Conservation (phyloP, 352 stramenopile genomes). For the Pythium insidiosum region DNA sequence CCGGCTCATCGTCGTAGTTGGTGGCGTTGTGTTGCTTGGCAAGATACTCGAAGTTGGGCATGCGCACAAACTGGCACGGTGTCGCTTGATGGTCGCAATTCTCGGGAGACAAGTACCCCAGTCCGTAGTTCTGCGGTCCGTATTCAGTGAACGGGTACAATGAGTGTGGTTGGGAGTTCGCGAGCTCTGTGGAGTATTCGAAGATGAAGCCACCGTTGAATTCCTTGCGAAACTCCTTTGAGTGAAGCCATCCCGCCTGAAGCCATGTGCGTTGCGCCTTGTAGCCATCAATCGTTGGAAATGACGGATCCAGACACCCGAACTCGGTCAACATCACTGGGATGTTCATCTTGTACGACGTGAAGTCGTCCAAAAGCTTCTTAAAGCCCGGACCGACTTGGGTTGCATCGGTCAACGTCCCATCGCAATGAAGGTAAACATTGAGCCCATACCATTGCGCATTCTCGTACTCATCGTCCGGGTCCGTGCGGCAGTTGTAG, state of each 20-base stretch:
- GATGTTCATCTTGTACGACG: conserved; percentile 45
- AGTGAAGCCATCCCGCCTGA: conserved; percentile 51
- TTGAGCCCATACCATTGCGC: conserved; percentile 87
- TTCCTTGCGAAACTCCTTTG: conserved; percentile 28
- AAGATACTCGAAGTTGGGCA: conserved; percentile 76
- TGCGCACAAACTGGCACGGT: conserved; percentile 55
- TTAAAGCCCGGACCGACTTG: conserved; percentile 50
- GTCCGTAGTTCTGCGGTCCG: conserved; percentile 74
- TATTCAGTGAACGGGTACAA: conserved; percentile 69
- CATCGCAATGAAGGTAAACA: conserved; percentile 74
- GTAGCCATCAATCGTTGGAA: conserved; percentile 47
- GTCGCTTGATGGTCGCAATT: conserved; percentile 53
- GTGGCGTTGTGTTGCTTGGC: conserved; percentile 38
- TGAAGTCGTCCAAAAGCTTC: conserved; percentile 51
- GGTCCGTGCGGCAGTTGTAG: conserved; percentile 79
- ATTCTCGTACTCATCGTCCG: conserved; percentile 60
- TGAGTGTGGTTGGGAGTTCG: conserved; percentile 43
- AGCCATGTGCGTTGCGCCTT: conserved; percentile 57
- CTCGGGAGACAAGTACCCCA: conserved; percentile 75
- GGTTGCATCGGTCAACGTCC: conserved; percentile 16
- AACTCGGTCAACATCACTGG: conserved; percentile 81
- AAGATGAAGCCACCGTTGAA: conserved; percentile 74
- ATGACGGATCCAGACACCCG: conserved; percentile 57
- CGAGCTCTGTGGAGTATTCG: conserved; percentile 75
- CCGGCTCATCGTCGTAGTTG: conserved; percentile 21